These are phyloP conservation scores for Entomophthora muscae DNA, from an alignment of 371 early-diverging fungal species.

Conservation along the genomic window DNA sequence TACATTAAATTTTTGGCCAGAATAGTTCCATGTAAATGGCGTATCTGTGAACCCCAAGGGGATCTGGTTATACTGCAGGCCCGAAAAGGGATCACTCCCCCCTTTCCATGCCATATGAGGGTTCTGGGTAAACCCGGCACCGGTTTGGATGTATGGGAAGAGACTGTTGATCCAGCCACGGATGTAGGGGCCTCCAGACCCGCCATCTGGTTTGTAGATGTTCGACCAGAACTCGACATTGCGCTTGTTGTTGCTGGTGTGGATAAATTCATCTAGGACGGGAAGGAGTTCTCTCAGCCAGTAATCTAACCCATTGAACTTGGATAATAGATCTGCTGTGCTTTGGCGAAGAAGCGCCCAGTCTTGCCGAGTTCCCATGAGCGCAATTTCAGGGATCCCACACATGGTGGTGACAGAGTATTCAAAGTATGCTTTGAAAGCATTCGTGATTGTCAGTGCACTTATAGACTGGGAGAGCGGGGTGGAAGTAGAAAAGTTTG, in stretches of 20 bases:
- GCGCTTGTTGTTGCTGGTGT: background rate
- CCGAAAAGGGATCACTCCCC: background rate
- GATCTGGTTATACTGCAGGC: background rate
- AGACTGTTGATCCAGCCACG: background rate
- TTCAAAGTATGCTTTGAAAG: background rate
- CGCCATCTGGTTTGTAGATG: slow-evolving; percentile 1
- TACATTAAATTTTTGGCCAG: background rate
- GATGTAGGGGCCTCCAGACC: slow-evolving; percentile 5
- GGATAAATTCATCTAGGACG: background rate
- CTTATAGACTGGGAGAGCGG: background rate
- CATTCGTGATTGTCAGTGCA: background rate
- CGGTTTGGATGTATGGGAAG: background rate
- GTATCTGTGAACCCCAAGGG: background rate
- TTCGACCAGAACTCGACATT: background rate
- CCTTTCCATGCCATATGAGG: background rate
- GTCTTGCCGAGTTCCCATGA: background rate
- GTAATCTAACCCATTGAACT: background rate
- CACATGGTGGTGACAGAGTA: background rate
- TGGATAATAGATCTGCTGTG: background rate
- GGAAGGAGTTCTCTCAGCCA: background rate
- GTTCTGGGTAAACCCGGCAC: background rate
- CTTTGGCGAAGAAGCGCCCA: background rate
- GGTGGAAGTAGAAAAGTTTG: background rate
- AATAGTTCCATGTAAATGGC: slow-evolving; percentile 4
- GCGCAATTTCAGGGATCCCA: background rate